Conservation (phyloP, 1,284 basidiomycete genomes). For the Grifola frondosa region DNA sequence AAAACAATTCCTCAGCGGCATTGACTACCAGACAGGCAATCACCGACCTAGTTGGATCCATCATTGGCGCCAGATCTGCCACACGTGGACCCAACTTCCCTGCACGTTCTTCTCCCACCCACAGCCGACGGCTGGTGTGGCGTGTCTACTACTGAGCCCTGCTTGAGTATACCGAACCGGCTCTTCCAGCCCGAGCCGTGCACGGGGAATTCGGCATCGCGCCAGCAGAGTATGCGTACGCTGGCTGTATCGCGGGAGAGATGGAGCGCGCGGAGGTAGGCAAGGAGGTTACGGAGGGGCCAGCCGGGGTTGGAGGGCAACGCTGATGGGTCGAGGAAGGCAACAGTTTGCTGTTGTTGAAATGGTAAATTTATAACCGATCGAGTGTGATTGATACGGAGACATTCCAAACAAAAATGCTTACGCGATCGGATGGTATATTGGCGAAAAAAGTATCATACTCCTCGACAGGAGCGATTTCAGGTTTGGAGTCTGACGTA, state of each 20-base stretch:
- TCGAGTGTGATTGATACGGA: not conserved
- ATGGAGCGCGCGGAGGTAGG: constrained; percentile 67
- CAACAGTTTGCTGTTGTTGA: constrained; percentile 54
- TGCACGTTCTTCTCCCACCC: constrained; percentile 91
- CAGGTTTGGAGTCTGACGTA: constrained; percentile 30
- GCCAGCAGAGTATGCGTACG: constrained; percentile 76
- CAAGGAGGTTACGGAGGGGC: constrained; percentile 91
- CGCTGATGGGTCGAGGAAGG: constrained; percentile 88
- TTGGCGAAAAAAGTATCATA: constrained; percentile 55
- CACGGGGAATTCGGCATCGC: constrained; percentile 53
- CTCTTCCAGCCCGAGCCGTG: constrained; percentile 52
- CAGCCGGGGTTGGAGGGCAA: constrained; percentile 82
- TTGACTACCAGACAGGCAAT: not conserved
- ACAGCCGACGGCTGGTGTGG: constrained; percentile 58
- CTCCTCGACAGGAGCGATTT: constrained; percentile 54
- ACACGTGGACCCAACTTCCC: constrained; percentile 87
- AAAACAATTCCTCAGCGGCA: not conserved
- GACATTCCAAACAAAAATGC: constrained; percentile 13
- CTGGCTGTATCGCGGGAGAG: constrained; percentile 43
- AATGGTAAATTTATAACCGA: not conserved
- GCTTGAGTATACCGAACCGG: constrained; percentile 52
- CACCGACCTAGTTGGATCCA: constrained; percentile 80
- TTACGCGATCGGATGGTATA: constrained; percentile 40
- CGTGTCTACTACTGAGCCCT: constrained; percentile 24
- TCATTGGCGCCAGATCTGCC: constrained; percentile 92